Percentiles rank a stretch among this genome's conserved stretches.
phyloP scores from a whole-genome alignment of 805 yeast species.

The Cyberlindnera euphorbiae region DNA sequence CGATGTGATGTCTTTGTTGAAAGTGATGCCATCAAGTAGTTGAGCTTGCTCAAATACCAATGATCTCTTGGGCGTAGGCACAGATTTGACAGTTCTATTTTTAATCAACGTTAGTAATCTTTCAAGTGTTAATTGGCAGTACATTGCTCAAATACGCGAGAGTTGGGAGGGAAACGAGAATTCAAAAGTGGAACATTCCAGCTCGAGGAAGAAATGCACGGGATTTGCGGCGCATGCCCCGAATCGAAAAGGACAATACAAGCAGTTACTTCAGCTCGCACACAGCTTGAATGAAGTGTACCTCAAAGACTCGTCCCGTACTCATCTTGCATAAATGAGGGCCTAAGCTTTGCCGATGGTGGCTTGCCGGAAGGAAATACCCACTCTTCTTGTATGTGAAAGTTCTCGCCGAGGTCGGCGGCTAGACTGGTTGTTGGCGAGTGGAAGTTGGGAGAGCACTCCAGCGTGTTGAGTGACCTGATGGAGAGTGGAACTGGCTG shows the following conservation, averaged over 20 bases:
- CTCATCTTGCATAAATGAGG: no score
- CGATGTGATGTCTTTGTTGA: slow-evolving; percentile 4
- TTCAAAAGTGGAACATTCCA: slow-evolving; percentile 12
- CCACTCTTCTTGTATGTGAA: slow-evolving; percentile 28
- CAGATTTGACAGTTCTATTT: slow-evolving; percentile 4
- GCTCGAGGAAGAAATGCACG: no score
- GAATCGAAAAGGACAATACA: no score
- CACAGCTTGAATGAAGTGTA: no score
- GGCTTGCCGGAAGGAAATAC: no score
- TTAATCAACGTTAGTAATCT: slow-evolving; percentile 6
- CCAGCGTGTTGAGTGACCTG: slow-evolving; percentile 12
- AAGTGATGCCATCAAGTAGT: slow-evolving; percentile 6
- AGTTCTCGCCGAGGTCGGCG: slow-evolving; percentile 34
- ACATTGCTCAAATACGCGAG: neutral
- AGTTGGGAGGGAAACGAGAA: neutral
- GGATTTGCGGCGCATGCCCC: no score
- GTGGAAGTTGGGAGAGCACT: slow-evolving; percentile 20
- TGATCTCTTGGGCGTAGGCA: slow-evolving; percentile 20
- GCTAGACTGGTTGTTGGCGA: slow-evolving; percentile 36
- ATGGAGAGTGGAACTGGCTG: slow-evolving; percentile 14
- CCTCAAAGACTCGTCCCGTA: no score
- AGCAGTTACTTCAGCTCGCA: no score
- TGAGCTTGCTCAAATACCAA: slow-evolving; percentile 10
- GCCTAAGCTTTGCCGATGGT: no score
- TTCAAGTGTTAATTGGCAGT: no score